Base-by-base conservation (phyloP, 164 flowering plant genomes). In the Platanus orientalis region DNA sequence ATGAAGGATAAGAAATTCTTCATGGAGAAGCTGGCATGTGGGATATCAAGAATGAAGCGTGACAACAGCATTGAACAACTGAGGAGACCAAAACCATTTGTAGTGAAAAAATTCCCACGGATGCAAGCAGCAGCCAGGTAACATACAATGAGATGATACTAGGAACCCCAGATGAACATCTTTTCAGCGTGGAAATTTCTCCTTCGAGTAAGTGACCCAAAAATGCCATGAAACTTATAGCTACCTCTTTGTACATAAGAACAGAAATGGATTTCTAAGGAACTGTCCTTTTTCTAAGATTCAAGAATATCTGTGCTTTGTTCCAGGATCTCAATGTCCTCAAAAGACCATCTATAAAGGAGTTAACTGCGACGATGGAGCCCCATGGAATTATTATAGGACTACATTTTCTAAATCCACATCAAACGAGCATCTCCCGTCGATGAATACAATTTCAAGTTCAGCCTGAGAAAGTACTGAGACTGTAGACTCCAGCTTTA, bases 81-180 rank as follows among this genome's bases (percentile, higher is more conserved):
- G 56, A 77, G 80, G 75, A 79, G 70, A 11, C 76, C 80, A 57
- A 70, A 68, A 58, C 45, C 26, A 58, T 23, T 2, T 25, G 70
- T 32, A 12, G 54, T 7, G 51, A 62, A 47, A 25, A 69, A 60
- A 26, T 9, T 1, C 19, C 24, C 6, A 25, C 62, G n/a, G 66
- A 58, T 36, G 75, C 28, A 59, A 69, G 63, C 53, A 39, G 19
- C 42, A 61, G 53, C 61, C 16, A 30, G 17, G 76, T 84, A 25
- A 66, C 69, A 2, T 83, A 85, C 64, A 79, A 71, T 51, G 84
- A 85, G 67, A 83, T 81, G 90, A 60, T 81, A 48, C 83, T 81
- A 21, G 84, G 78, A 69, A 63, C 64, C 23, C 61, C 71, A 39
- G 76, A 72, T 40, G 75, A 71, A 12, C 72, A 76, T 29, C 69